Conservation (phyloP, 106 monocot genomes). For the Phalaenopsis equestris region DNA sequence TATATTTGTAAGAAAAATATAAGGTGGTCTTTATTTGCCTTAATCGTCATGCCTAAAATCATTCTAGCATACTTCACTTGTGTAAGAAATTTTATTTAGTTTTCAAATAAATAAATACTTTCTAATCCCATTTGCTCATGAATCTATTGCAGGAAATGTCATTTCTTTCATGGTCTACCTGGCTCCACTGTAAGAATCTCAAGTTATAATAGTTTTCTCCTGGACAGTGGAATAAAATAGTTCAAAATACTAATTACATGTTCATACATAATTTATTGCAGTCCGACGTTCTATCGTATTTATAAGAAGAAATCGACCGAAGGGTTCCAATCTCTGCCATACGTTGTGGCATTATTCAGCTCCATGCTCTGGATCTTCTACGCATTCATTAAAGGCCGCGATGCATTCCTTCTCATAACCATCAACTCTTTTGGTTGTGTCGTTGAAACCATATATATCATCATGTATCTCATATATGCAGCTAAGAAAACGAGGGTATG, state of each 20-base stretch:
- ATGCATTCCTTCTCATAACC: constrained; percentile 11
- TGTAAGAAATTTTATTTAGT: not conserved
- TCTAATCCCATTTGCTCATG: not conserved
- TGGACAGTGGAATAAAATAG: not conserved
- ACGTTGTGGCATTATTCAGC: constrained; percentile 17
- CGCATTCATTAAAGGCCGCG: constrained; percentile 4
- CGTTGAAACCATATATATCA: constrained; percentile 8
- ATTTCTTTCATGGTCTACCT: constrained; percentile 50
- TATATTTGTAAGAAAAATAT: too few relatives aligned
- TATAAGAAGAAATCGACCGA: constrained; percentile 14
- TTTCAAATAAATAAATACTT: not conserved
- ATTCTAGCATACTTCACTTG: too few relatives aligned
- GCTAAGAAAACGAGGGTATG: constrained; percentile 5
- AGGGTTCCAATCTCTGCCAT: constrained; percentile 12
- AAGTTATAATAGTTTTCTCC: not conserved
- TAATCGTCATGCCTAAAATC: too few relatives aligned
- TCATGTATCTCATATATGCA: constrained; percentile 6
- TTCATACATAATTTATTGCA: not conserved
- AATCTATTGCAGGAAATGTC: constrained; percentile 30
- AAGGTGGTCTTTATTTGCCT: too few relatives aligned
- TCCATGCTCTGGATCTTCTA: constrained; percentile 15
- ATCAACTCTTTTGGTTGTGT: constrained; percentile 7
- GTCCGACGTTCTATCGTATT: constrained; percentile 11
- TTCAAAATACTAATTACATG: not conserved
- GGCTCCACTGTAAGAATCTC: constrained; percentile 39